These are phyloP conservation scores for Bombardia bombarda DNA, from an alignment of 495 filamentous ascomycete genomes.

Conservation along the genomic window DNA sequence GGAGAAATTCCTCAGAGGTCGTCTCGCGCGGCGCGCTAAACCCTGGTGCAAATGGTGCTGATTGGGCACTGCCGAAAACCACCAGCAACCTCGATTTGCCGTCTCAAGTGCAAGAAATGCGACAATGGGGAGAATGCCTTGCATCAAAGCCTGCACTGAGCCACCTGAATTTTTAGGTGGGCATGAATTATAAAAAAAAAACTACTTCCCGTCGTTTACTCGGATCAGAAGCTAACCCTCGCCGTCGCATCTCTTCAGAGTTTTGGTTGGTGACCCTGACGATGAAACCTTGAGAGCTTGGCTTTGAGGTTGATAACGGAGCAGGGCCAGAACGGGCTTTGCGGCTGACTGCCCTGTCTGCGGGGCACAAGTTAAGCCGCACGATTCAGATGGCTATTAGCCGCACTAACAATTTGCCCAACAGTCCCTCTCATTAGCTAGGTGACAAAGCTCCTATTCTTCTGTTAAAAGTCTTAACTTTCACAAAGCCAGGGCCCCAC, in stretches of 20 bases:
- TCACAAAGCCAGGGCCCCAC: background rate
- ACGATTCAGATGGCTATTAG: slow-evolving; percentile 4
- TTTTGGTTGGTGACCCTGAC: too few relatives aligned
- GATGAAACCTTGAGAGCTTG: too few relatives aligned
- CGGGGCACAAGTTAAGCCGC: too few relatives aligned
- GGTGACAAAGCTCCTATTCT: background rate
- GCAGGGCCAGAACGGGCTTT: slow-evolving; percentile 1
- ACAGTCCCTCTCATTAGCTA: background rate
- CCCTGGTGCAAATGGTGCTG: slow-evolving; percentile 4
- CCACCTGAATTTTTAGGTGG: too few relatives aligned
- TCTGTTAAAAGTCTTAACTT: slow-evolving; percentile 2
- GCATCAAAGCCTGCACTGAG: too few relatives aligned
- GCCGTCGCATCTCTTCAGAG: too few relatives aligned
- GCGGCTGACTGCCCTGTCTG: slow-evolving; percentile 11
- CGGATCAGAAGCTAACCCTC: too few relatives aligned
- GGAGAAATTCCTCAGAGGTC: background rate
- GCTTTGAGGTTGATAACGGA: too few relatives aligned
- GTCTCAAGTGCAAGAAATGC: background rate
- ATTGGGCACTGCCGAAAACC: slow-evolving; percentile 5
- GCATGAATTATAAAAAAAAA: too few relatives aligned
- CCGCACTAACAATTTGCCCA: too few relatives aligned
- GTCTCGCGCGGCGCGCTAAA: background rate
- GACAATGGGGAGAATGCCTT: too few relatives aligned
- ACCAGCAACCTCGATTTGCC: background rate
- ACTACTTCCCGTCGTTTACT: too few relatives aligned